Base-by-base conservation (phyloP, 805 yeast genomes). In the Ogataea pilisensis region DNA sequence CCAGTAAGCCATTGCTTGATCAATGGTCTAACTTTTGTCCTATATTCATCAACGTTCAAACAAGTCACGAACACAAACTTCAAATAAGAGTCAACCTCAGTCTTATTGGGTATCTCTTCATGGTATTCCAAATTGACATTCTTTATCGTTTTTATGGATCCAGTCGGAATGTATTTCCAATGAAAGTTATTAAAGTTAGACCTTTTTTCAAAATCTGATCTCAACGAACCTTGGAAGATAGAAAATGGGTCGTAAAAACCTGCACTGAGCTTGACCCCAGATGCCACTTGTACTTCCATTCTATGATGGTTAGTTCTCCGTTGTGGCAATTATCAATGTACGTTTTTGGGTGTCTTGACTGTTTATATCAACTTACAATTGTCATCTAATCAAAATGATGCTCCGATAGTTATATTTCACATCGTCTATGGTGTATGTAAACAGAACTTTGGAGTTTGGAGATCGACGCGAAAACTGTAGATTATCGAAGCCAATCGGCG, bases 211-310 rank as follows among this genome's bases (percentile, higher is more conserved):
- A 85, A 57, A 8, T 70, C 73, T 3, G 60, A 53, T 44, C 66
- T 52, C 14, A 84, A 56, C 31, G 62, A 55, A 9, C 48, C 43
- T 3, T 73, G 68, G 50, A 69, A 77, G 1, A 81, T 72, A 21
- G 74, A 70, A 53, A 82, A 83, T 1, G 95, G 95, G 49, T 87
- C 95, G 54, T 80, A 84, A 58, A 75, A 85, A 4, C 86, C 85
- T 14, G 82, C 63, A 14, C 53, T 46, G 9, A 61, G 41, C 8
- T 35, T 39, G 29, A 52, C 64, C 18, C 7, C 31, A 14, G 31
- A 4, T 6, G 17, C 31, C 9, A 7, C 5, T 5, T 29, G 16
- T 6, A 13, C 16, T n/a, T 27, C 30, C 13, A 27, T 27, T 8
- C 8, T 27, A 13, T 12, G 13, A 13, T 14, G 26, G 11, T 22